These are phyloP conservation scores for Paracoccidioides lutzii DNA, from an alignment of 2,329 filamentous ascomycete species.

Conservation along the genomic window DNA sequence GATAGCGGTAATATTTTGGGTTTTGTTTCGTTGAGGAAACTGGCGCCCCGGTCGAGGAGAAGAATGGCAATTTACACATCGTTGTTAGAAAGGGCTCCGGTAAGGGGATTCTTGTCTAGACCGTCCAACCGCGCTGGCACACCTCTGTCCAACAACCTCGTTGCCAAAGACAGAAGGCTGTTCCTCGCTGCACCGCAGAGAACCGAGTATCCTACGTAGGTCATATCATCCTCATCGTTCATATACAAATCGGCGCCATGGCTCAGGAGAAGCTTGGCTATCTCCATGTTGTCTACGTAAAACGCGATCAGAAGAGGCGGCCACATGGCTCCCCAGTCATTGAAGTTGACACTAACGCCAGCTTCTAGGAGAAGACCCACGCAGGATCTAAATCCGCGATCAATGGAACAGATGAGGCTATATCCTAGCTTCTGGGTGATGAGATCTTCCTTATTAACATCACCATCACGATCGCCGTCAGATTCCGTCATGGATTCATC, in stretches of 20 bases:
- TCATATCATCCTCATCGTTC: background rate
- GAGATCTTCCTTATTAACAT: background rate
- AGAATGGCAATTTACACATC: constrained; percentile 13
- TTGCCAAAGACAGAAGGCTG: background rate
- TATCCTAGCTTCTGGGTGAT: background rate
- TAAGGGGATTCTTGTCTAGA: constrained; percentile 12
- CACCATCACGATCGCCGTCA: background rate
- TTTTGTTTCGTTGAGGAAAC: background rate
- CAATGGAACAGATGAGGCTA: background rate
- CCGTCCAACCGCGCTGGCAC: background rate
- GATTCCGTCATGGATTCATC: background rate
- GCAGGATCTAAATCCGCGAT: background rate
- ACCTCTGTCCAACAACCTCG: background rate
- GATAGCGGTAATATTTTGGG: background rate
- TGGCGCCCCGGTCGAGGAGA: background rate
- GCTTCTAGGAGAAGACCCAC: background rate
- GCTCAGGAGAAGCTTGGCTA: background rate
- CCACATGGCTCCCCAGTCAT: background rate
- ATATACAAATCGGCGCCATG: background rate
- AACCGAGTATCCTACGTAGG: background rate
- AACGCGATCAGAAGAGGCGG: background rate
- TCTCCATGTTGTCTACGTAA: background rate
- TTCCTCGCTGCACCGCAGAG: background rate
- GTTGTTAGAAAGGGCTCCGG: constrained; percentile 21
- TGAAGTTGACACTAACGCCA: background rate